A percentile compares a stretch with the other conserved stretches of the same genome.
phyloP scores from a whole-genome alignment of 2,329 filamentous ascomycete species.

The Claviceps sorghi region DNA sequence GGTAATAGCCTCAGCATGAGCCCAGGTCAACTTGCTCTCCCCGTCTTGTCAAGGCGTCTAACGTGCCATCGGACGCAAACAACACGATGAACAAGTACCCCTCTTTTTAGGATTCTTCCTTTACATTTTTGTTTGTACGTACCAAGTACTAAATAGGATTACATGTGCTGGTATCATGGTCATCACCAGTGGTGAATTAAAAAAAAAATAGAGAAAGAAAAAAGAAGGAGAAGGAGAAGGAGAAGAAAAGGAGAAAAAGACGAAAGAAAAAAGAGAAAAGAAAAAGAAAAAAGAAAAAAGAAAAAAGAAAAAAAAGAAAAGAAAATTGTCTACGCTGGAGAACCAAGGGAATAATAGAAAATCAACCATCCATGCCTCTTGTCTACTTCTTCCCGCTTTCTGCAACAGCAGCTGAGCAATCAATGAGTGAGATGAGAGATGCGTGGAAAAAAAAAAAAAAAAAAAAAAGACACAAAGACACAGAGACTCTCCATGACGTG shows the following conservation, averaged over 20 bases:
- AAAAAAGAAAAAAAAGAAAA: not conserved
- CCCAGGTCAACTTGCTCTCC: too few relatives aligned
- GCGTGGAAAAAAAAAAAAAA: too few relatives aligned
- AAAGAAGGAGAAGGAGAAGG: not conserved
- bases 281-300: not conserved
- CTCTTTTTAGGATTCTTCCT: not conserved
- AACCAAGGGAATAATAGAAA: not conserved
- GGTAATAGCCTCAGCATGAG: too few relatives aligned
- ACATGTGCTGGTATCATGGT: constrained; percentile 4
- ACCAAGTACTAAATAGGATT: not conserved
- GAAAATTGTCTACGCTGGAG: not conserved
- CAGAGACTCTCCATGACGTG: not conserved
- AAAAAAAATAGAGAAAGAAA: not conserved
- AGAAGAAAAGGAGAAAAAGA: not conserved
- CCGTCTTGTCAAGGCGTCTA: too few relatives aligned
- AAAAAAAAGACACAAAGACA: not conserved
- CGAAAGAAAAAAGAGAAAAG: not conserved
- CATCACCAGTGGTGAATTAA: not conserved
- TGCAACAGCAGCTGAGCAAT: too few relatives aligned
- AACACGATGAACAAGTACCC: too few relatives aligned
- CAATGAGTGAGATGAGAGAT: too few relatives aligned
- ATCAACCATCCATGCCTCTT: not conserved
- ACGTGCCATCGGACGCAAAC: too few relatives aligned
- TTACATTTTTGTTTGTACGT: not conserved
- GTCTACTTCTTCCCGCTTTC: not conserved